phyloP scores from a whole-genome alignment of 371 early-diverging fungal species.

The Scutellospora calospora region DNA sequence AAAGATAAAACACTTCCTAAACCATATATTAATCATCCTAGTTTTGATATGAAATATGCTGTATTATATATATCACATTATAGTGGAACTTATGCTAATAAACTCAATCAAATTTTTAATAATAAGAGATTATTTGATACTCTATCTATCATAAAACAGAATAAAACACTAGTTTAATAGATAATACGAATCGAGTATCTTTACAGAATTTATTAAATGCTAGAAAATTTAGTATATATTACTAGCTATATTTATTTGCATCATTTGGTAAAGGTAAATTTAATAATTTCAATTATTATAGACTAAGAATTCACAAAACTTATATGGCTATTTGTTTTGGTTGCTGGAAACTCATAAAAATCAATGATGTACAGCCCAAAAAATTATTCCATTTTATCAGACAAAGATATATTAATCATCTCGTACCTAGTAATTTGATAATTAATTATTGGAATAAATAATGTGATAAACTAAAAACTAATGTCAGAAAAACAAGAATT shows the following conservation, averaged over 20 bases:
- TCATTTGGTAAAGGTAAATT: constrained; percentile 13
- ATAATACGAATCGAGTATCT: constrained; percentile 7
- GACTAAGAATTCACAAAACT: constrained; percentile 3
- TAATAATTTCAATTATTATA: constrained; percentile 22
- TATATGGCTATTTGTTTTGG: too few species aligned
- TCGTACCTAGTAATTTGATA: constrained; percentile 18
- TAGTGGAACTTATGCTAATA: neutral
- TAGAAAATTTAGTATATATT: constrained; percentile 36
- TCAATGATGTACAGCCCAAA: constrained; percentile 5
- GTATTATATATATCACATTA: neutral
- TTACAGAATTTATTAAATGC: constrained; percentile 34
- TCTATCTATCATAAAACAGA: constrained; percentile 12
- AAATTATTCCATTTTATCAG: neutral
- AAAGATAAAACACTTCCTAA: constrained; percentile 15
- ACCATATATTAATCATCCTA: constrained; percentile 14
- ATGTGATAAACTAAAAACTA: neutral
- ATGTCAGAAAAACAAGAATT: neutral
- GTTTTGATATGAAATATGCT: constrained; percentile 25
- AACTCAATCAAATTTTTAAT: neutral
- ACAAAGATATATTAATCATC: constrained; percentile 25
- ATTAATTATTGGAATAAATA: neutral
- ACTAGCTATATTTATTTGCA: neutral
- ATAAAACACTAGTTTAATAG: constrained; percentile 14
- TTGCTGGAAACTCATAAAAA: constrained; percentile 37
- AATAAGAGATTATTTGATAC: constrained; percentile 2